Conservation (phyloP, 805 yeast species). For the Sugiyamaella qingdaonensis region DNA sequence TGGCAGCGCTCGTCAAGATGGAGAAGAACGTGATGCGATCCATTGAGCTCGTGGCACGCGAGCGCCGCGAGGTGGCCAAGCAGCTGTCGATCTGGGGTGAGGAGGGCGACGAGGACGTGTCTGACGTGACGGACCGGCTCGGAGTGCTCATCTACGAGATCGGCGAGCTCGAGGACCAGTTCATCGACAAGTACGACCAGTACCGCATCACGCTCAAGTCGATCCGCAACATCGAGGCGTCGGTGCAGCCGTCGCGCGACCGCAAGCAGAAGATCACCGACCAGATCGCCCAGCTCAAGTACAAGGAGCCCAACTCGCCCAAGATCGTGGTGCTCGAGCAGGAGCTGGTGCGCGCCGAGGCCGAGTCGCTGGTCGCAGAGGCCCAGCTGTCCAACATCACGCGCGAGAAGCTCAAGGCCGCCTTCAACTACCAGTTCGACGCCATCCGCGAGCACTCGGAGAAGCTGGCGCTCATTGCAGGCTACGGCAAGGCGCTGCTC, state of each 20-base stretch:
- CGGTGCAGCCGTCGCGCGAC: conserved; percentile 97
- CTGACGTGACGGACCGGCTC: conserved; percentile 94
- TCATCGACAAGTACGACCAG: conserved; percentile 96
- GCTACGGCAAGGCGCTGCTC: conserved; percentile 95
- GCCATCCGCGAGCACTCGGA: conserved; percentile 92
- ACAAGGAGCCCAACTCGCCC: conserved; percentile 97
- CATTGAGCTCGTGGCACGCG: conserved; percentile 86
- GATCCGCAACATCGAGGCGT: conserved; percentile 92
- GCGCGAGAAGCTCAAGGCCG: conserved; percentile 95
- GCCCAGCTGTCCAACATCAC: conserved; percentile 98
- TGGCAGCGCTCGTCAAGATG: conserved; percentile 87
- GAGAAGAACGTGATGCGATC: conserved; percentile 95
- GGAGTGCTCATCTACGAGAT: conserved; percentile 94
- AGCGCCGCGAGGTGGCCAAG: conserved; percentile 94
- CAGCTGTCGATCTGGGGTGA: conserved; percentile 98
- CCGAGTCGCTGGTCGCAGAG: conserved; percentile 97
- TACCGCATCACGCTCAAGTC: conserved; percentile 94
- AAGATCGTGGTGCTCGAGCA: conserved; percentile 94
- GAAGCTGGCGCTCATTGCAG: conserved; percentile 95
- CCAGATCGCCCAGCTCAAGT: conserved; percentile 94
- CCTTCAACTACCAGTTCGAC: conserved; percentile 95
- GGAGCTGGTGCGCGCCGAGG: conserved; percentile 98
- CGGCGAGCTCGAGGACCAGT: conserved; percentile 97
- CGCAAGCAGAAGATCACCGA: conserved; percentile 97
- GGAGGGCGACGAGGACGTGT: conserved; percentile 93